phyloP scores from a whole-genome alignment of 352 stramenopile genomes.

The Phytophthora niederhauseri region DNA sequence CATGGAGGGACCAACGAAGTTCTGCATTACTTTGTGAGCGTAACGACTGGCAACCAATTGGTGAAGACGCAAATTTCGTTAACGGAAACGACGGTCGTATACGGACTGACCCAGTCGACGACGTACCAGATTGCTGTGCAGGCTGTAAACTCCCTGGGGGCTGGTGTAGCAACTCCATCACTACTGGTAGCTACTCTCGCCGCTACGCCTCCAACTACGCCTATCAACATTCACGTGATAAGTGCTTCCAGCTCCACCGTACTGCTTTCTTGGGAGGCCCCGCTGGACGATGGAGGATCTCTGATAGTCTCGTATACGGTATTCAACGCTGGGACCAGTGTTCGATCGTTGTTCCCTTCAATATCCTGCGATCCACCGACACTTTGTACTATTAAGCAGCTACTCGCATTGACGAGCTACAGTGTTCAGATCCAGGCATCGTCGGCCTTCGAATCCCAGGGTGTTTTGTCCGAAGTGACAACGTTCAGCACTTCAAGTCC shows the following conservation, averaged over 20 bases:
- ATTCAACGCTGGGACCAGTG: conserved; percentile 28
- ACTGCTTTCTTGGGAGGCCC: conserved; percentile 50
- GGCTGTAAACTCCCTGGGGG: conserved; percentile 40
- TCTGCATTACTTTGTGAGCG: conserved; percentile 38
- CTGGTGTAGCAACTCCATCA: conserved; percentile 24
- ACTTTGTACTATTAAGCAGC: conserved; percentile 45
- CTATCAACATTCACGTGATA: conserved; percentile 38
- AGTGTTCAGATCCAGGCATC: conserved; percentile 46
- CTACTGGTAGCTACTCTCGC: conserved; percentile 35
- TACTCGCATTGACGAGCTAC: conserved; percentile 51
- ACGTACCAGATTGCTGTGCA: conserved; percentile 46
- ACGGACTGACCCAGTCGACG: conserved; percentile 54
- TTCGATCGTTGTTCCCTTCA: conserved; percentile 22
- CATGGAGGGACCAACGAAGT: conserved; percentile 34
- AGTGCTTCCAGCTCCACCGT: conserved; percentile 46
- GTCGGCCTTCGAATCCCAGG: conserved; percentile 32
- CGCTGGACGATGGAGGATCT: conserved; percentile 55
- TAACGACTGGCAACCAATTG: conserved; percentile 16
- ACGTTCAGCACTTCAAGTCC: conserved; percentile 43
- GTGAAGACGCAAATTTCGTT: conserved; percentile 5
- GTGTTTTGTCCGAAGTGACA: conserved; percentile 33
- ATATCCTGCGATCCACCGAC: conserved; percentile 38
- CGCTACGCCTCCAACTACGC: conserved; percentile 35
- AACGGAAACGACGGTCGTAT: conserved; percentile 31
- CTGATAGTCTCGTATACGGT: conserved; percentile 54